phyloP scores from a whole-genome alignment of 2,329 filamentous ascomycete genomes.

The Microcera coccophila region DNA sequence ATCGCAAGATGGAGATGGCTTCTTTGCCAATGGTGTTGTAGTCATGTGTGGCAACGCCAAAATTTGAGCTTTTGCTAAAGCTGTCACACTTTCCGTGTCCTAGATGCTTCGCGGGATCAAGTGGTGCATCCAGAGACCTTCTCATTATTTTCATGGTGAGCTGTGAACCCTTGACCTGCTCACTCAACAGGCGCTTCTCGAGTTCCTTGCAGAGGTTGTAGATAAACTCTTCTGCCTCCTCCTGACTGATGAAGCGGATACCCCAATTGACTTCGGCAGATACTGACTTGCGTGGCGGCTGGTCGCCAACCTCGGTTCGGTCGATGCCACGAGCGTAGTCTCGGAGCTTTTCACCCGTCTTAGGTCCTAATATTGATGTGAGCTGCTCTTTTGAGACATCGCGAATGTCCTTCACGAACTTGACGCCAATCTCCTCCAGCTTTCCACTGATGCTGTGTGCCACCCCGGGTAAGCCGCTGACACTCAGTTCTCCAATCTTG shows the following conservation, averaged over 20 bases:
- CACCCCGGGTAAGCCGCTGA: constrained; percentile 85
- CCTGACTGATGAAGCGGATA: constrained; percentile 85
- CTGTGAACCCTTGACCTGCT: constrained; percentile 81
- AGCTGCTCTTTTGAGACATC: constrained; percentile 73
- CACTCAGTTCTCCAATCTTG: constrained; percentile 72
- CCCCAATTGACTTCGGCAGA: constrained; percentile 99
- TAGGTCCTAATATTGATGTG: constrained; percentile 72
- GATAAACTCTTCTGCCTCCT: constrained; percentile 92
- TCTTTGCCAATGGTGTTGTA: constrained; percentile 71
- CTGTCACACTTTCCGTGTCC: constrained; percentile 94
- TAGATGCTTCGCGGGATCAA: constrained; percentile 89
- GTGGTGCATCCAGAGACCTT: constrained; percentile 75
- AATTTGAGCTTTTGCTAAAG: constrained; percentile 79
- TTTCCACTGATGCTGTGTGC: constrained; percentile 84
- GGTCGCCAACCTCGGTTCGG: constrained; percentile 76
- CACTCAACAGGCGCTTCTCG: constrained; percentile 72
- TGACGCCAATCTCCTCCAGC: constrained; percentile 80
- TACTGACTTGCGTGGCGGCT: constrained; percentile 84
- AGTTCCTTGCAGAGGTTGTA: constrained; percentile 80
- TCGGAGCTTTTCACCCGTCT: constrained; percentile 86
- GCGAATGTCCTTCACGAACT: constrained; percentile 77
- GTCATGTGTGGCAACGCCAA: constrained; percentile 81
- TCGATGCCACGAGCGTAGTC: constrained; percentile 91
- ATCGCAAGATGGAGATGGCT: constrained; percentile 76
- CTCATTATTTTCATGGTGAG: constrained; percentile 95